A percentile compares a stretch with the other conserved stretches of the same genome.
Conservation (phyloP, 2,329 filamentous ascomycete species). For the Pseudogymnoascus pannorum region DNA sequence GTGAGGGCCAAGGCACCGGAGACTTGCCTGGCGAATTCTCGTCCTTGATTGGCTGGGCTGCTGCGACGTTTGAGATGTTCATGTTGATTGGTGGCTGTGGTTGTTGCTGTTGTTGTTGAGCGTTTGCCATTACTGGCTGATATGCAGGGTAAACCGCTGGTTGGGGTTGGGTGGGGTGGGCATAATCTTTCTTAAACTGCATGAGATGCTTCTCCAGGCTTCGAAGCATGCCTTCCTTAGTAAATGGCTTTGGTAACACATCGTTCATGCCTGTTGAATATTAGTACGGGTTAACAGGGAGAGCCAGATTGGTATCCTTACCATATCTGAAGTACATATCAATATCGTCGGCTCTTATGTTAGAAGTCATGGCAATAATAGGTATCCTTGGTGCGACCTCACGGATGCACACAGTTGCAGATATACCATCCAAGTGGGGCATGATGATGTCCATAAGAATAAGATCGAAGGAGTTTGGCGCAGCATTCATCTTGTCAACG, state of each 20-base stretch:
- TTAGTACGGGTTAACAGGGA: neutral
- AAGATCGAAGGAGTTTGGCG: conserved; percentile 48
- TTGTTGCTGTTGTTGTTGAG: too few species aligned
- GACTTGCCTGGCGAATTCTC: conserved; percentile 29
- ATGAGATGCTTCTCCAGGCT: conserved; percentile 83
- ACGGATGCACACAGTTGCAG: conserved; percentile 85
- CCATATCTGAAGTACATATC: conserved; percentile 96
- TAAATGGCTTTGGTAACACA: conserved; percentile 94
- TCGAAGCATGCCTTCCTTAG: conserved; percentile 73
- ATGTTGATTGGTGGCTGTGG: conserved; percentile 25
- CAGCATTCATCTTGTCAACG: conserved; percentile 68
- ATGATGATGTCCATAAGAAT: conserved; percentile 96
- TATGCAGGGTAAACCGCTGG: conserved; percentile 21
- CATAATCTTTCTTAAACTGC: conserved; percentile 64
- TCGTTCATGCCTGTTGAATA: conserved; percentile 79
- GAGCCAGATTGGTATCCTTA: conserved; percentile 40
- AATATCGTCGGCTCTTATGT: conserved; percentile 93
- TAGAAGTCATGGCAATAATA: conserved; percentile 98
- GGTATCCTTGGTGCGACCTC: conserved; percentile 76
- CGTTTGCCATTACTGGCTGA: conserved; percentile 12
- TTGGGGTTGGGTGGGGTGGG: conserved; percentile 15
- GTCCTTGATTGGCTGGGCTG: conserved; percentile 26
- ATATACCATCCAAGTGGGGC: conserved; percentile 92
- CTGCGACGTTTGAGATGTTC: conserved; percentile 25
- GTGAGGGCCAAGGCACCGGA: conserved; percentile 28